Evolutionary conservation across 2,329 filamentous ascomycete genomes (phyloP), one percentile per base, ranked within the genome.

Genomic region (Aspergillus novofumigatus): DNA sequence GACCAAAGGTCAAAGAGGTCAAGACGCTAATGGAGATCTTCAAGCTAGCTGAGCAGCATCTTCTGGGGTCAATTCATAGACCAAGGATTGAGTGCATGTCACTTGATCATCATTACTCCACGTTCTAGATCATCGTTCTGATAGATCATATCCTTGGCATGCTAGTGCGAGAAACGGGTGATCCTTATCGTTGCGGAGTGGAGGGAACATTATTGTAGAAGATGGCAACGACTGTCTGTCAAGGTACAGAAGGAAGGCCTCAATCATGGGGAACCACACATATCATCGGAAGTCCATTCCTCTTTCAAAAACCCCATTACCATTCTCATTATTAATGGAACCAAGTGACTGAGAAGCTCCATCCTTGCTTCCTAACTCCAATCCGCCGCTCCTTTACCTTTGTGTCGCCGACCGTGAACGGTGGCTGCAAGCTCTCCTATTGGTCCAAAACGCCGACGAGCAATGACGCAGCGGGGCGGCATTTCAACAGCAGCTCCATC

Each of bases 401-500:
- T 17, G 21, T 47, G 21, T 47, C 44, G 44, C 44, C 44, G 44
- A 47, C 21, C 11, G 8, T 26, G 42, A 17, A 47, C 44, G 53
- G 56, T 32, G 49, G 32, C 5, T 26, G 7, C 1, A 4, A 11
- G n/a, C 10, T 6, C 4, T 20, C 14, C 61, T 60, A 70, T 70
- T 70, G 67, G 67, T 20, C 26, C 8, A 49, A 50, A 51, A 38
- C 64, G 58, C 67, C 67, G 67, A 70, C 62, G 49, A 62, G 62
- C 63, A 53, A 54, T 59, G 59, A 59, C 56, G 55, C 59, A n/a
- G 62, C 61, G 66, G 65, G 64, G 65, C 44, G 60, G 52, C 52
- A 59, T 58, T 61, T 64, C 59, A 57, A 55, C 28, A 51, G 52
- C 44, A 56, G 55, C 59, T 59, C 55, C 60, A 65, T 64, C 62